phyloP scores from a whole-genome alignment of 371 early-diverging fungal genomes.

The Lichtheimia ramosa region DNA sequence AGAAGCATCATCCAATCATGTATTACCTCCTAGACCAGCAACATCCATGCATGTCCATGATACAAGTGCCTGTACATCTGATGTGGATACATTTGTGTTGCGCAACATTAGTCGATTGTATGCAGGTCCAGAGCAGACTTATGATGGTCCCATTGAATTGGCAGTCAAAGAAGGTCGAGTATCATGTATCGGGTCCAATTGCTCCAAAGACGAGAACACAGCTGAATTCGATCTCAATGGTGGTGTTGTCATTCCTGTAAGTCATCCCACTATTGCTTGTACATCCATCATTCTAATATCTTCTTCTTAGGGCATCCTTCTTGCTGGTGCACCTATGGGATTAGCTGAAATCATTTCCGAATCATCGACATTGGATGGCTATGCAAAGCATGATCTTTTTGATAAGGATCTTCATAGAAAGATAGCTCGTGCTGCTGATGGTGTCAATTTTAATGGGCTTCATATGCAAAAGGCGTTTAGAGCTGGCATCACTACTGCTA shows the following conservation, averaged over 20 bases:
- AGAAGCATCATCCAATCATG: slow-evolving; percentile 1
- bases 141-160: background rate
- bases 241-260: slow-evolving; percentile 44
- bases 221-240: slow-evolving; percentile 44
- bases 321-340: slow-evolving; percentile 53
- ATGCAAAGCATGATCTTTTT: slow-evolving; percentile 28
- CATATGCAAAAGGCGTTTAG: slow-evolving; percentile 62
- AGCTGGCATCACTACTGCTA: slow-evolving; percentile 56
- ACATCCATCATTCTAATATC: background rate
- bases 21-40: too few species aligned
- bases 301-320: slow-evolving; percentile 48
- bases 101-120: slow-evolving; percentile 49
- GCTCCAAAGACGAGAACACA: slow-evolving; percentile 27
- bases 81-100: slow-evolving; percentile 37
- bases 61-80: slow-evolving; percentile 14
- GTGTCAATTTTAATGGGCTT: slow-evolving; percentile 59
- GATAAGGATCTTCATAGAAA: slow-evolving; percentile 12
- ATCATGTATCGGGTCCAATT: slow-evolving; percentile 51
- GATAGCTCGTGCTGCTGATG: slow-evolving; percentile 56
- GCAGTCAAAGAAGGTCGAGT: slow-evolving; percentile 52
- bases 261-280: background rate
- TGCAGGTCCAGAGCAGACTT: slow-evolving; percentile 15
- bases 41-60: too few species aligned
- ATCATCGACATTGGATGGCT: slow-evolving; percentile 56
- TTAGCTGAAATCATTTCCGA: slow-evolving; percentile 59